A percentile compares a stretch with the other conserved stretches of the same genome.
Evolutionary conservation across 495 filamentous ascomycete genomes (phyloP).

Genomic region (Mycothermus thermophilus): DNA sequence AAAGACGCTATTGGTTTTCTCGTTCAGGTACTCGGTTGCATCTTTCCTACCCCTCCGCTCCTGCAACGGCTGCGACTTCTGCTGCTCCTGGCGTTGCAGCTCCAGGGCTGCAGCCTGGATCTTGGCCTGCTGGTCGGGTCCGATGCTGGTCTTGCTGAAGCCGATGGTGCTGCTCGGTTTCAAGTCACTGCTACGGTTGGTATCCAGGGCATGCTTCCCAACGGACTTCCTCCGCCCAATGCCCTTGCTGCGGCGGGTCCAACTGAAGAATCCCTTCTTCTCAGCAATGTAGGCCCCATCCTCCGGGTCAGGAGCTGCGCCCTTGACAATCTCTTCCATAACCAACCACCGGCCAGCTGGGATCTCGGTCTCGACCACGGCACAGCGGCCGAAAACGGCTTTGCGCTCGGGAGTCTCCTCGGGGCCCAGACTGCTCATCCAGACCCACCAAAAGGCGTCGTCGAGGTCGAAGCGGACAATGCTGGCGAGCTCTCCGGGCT

Average conservation of each 20-base stretch:
- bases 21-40: slow-evolving; percentile 37
- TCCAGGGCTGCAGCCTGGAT: slow-evolving; percentile 81
- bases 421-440: slow-evolving; percentile 89
- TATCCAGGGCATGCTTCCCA: slow-evolving; percentile 29
- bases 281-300: slow-evolving; percentile 79
- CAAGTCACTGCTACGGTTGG: slow-evolving; percentile 14
- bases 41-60: slow-evolving; percentile 38
- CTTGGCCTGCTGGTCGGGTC: slow-evolving; percentile 78
- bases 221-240: slow-evolving; percentile 56
- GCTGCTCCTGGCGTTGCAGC: slow-evolving; percentile 49
- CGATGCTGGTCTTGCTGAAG: slow-evolving; percentile 77
- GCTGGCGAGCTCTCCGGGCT: slow-evolving; percentile 88
- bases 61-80: slow-evolving; percentile 35
- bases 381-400: slow-evolving; percentile 85
- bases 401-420: slow-evolving; percentile 79
- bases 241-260: slow-evolving; percentile 55
- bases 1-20: slow-evolving; percentile 82
- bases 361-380: slow-evolving; percentile 78
- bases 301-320: slow-evolving; percentile 74
- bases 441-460: slow-evolving; percentile 99
- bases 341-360: slow-evolving; percentile 76
- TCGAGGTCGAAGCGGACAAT: slow-evolving; percentile 78
- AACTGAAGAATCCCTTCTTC: slow-evolving; percentile 84
- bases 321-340: slow-evolving; percentile 91
- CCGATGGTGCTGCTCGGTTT: slow-evolving; percentile 32